Evolutionary conservation across 2,329 filamentous ascomycete species (phyloP).

Genomic region (Beauveria australis): DNA sequence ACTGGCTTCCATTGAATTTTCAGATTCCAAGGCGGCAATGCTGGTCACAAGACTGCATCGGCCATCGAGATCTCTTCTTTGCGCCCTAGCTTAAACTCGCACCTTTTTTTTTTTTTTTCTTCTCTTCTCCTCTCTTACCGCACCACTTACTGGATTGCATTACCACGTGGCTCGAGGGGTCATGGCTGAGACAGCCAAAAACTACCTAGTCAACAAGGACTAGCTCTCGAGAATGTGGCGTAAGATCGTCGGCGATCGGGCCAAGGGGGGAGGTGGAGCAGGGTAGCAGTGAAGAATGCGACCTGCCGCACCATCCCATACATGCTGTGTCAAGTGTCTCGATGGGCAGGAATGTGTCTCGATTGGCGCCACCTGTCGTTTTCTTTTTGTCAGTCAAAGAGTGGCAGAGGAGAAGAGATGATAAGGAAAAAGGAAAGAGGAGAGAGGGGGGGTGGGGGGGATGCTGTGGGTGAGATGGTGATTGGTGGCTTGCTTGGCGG

Average conservation of each 20-base stretch:
- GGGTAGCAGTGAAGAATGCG: background rate
- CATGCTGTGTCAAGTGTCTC: background rate
- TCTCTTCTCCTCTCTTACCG: background rate
- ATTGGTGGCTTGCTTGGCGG: background rate
- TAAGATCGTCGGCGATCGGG: background rate
- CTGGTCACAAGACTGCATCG: background rate
- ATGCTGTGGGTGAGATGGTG: background rate
- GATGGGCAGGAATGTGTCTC: conserved; percentile 6
- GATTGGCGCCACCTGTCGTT: background rate
- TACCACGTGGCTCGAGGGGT: background rate
- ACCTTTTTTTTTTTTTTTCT: background rate
- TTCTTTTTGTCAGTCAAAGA: background rate
- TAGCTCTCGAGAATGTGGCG: too few relatives aligned
- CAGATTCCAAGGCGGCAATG: background rate
- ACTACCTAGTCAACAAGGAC: background rate
- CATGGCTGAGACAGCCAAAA: background rate
- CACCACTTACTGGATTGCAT: background rate
- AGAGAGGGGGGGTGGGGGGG: background rate
- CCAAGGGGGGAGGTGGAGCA: background rate
- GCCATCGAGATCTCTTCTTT: background rate
- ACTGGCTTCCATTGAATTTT: background rate
- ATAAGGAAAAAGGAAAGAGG: too few relatives aligned
- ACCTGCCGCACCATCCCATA: background rate
- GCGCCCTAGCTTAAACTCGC: background rate
- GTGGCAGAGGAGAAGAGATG: background rate